Conservation (phyloP, 441 rosid species). For the Croton setiger region DNA sequence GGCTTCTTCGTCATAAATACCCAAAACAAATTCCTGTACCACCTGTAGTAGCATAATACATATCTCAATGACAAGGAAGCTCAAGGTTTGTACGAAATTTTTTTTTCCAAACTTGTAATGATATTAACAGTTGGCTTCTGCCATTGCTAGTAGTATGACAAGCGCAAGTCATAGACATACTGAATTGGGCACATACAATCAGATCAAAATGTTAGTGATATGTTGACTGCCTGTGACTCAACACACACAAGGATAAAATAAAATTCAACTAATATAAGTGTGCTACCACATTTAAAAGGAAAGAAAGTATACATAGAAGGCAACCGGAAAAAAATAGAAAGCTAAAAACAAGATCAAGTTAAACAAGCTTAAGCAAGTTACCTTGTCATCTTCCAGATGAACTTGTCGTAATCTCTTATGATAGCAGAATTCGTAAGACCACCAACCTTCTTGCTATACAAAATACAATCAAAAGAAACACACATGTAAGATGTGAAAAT, state of each 20-base stretch:
- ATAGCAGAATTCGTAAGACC: conserved; percentile 94
- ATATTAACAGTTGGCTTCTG: neutral
- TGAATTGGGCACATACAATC: neutral
- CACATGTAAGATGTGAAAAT: neutral
- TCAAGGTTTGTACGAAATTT: neutral
- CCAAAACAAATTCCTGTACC: conserved; percentile 81
- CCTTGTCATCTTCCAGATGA: conserved; percentile 72
- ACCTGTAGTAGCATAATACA: conserved; percentile 35
- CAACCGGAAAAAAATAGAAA: conserved; percentile 8
- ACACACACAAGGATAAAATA: neutral
- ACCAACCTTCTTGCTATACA: conserved; percentile 97
- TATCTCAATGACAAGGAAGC: conserved; percentile 1
- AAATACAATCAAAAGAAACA: conserved; percentile 6
- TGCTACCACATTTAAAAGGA: conserved; percentile 12
- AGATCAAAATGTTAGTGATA: neutral
- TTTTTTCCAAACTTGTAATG: neutral
- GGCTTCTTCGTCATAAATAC: conserved; percentile 69
- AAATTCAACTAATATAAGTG: conserved; percentile 4
- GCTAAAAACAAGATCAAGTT: conserved; percentile 6
- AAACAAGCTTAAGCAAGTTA: conserved; percentile 20
- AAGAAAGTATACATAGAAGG: conserved; percentile 3
- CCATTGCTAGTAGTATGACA: neutral
- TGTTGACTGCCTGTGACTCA: neutral
- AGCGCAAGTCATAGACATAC: neutral
- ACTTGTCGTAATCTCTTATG: conserved; percentile 51